phyloP scores from a whole-genome alignment of 495 filamentous ascomycete species.

The Letharia columbiana region DNA sequence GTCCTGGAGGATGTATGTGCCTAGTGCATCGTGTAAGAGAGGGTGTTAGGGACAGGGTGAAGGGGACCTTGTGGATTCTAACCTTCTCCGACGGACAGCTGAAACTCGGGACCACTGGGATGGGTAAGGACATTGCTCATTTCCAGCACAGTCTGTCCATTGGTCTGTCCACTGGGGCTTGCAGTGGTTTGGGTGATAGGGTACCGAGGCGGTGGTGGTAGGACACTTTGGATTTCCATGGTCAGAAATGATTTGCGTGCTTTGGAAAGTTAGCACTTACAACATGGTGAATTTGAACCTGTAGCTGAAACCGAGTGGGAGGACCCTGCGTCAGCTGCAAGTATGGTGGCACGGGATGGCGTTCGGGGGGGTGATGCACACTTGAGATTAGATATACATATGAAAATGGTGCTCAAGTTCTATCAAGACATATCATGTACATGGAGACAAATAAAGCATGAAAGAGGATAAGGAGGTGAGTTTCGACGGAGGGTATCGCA shows the following conservation, averaged over 20 bases:
- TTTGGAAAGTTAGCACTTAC: slow-evolving; percentile 8
- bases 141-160: slow-evolving; percentile 58
- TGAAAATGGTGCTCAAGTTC: neutral
- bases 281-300: slow-evolving; percentile 14
- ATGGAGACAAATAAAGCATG: neutral
- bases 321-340: slow-evolving; percentile 6
- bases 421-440: neutral
- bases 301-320: neutral
- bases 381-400: neutral
- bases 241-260: neutral
- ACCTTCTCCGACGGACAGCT: slow-evolving; percentile 84
- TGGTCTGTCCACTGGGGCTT: slow-evolving; percentile 48
- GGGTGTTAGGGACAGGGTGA: neutral
- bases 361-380: neutral
- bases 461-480: neutral
- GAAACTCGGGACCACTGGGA: slow-evolving; percentile 68
- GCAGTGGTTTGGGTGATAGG: slow-evolving; percentile 53
- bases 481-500: neutral
- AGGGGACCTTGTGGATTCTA: slow-evolving; percentile 36
- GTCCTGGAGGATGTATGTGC: slow-evolving; percentile 81
- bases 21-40: slow-evolving; percentile 33
- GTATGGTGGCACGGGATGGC: neutral
- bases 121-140: slow-evolving; percentile 81
- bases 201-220: slow-evolving; percentile 80
- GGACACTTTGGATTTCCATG: slow-evolving; percentile 44